Evolutionary conservation across 495 filamentous ascomycete species (phyloP).

Genomic region (Staphylotrichum longicolle): DNA sequence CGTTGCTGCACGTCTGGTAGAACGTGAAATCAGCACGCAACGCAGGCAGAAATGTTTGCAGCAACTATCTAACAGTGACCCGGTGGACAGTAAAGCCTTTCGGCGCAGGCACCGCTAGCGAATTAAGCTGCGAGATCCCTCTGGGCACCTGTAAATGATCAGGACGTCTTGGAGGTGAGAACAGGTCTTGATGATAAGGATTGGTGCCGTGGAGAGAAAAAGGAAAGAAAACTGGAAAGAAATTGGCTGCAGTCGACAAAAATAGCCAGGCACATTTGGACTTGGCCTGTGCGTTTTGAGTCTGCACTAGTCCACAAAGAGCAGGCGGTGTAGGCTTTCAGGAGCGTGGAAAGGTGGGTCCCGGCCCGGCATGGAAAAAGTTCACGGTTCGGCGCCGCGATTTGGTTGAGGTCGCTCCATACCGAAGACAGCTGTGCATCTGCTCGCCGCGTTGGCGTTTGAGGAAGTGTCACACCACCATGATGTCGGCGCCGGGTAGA

Average conservation of each 20-base stretch:
- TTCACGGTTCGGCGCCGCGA: conserved; percentile 27
- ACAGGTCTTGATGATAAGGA: conserved; percentile 54
- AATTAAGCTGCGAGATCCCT: conserved; percentile 48
- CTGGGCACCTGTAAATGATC: conserved; percentile 54
- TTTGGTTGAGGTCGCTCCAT: background rate
- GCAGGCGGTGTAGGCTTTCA: conserved; percentile 18
- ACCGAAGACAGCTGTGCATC: conserved; percentile 2
- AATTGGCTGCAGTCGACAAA: conserved; percentile 13
- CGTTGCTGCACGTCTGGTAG: too few relatives aligned
- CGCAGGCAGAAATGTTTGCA: conserved; percentile 39
- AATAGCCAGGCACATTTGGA: conserved; percentile 4
- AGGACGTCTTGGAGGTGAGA: conserved; percentile 43
- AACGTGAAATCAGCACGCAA: too few relatives aligned
- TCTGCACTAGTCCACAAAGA: background rate
- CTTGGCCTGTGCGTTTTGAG: conserved; percentile 8
- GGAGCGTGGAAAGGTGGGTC: conserved; percentile 16
- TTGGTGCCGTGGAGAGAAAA: conserved; percentile 42
- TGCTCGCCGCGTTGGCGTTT: conserved; percentile 8
- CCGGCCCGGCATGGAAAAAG: conserved; percentile 30
- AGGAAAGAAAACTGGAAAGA: conserved; percentile 25
- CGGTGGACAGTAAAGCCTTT: conserved; percentile 31
- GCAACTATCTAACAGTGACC: conserved; percentile 55
- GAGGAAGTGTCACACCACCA: conserved; percentile 24
- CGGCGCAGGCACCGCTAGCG: conserved; percentile 51
- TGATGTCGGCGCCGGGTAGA: conserved; percentile 53